A percentile compares a stretch with the other conserved stretches of the same genome.
These are phyloP conservation scores for Vicia sativa DNA, from an alignment of 306 rosid species.

Conservation along the genomic window DNA sequence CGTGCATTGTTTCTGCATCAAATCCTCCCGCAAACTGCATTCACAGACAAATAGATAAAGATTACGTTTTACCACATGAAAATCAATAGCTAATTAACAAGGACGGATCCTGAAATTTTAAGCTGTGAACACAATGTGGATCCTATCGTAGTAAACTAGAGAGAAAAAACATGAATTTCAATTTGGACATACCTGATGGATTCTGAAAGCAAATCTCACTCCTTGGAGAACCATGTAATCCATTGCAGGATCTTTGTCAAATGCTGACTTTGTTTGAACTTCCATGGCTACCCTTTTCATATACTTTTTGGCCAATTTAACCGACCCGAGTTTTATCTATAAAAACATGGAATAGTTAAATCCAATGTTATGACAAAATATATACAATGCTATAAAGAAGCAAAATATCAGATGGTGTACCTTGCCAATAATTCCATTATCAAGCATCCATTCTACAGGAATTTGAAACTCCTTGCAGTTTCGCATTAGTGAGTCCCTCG, in stretches of 20 bases:
- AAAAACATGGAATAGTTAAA: slow-evolving; percentile 14
- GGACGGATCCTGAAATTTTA: not conserved
- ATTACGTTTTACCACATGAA: not conserved
- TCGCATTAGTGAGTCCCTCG: slow-evolving; percentile 80
- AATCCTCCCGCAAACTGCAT: slow-evolving; percentile 99
- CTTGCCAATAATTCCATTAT: slow-evolving; percentile 90
- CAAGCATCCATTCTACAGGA: slow-evolving; percentile 96
- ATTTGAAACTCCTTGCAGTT: slow-evolving; percentile 82
- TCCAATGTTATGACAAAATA: slow-evolving; percentile 33
- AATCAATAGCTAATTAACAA: not conserved
- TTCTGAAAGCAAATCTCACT: slow-evolving; percentile 98
- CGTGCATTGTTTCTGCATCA: slow-evolving; percentile 97
- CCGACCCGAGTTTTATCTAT: slow-evolving; percentile 90
- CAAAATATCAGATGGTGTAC: slow-evolving; percentile 38
- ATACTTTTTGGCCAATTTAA: slow-evolving; percentile 86
- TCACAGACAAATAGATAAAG: slow-evolving; percentile 29
- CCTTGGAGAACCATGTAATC: slow-evolving; percentile 99
- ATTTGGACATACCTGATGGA: slow-evolving; percentile 75
- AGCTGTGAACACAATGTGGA: no score
- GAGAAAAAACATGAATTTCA: slow-evolving; percentile 5
- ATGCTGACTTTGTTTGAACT: slow-evolving; percentile 80
- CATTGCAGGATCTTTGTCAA: slow-evolving; percentile 95
- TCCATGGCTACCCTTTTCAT: slow-evolving; percentile 96
- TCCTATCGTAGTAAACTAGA: no score
- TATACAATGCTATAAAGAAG: not conserved